Base-by-base conservation (phyloP, 768 basidiomycete species). In the Postia placenta region DNA sequence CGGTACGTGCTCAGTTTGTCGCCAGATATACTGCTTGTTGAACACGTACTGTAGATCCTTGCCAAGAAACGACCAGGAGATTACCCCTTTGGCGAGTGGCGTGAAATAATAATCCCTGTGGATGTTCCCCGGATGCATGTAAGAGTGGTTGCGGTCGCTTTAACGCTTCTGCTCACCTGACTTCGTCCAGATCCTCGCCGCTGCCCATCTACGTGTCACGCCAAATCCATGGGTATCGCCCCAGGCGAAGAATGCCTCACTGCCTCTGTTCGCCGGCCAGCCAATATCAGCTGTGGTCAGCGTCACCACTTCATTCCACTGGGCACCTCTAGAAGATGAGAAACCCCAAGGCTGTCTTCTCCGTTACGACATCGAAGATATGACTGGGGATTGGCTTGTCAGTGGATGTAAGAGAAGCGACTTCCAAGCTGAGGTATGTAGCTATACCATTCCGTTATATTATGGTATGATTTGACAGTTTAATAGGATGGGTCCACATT, bases 341-440 rank as follows among this genome's bases (percentile, higher is more conserved):
- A 75, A 60, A 60, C 67, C 42, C 56, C 64, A 24, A 19, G 66
- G 64, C 47, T 85, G 83, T 60, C 59, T 66, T 35, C 74, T 94
- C 67, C 76, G 83, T 30, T 97, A 86, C 60, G 89, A 93, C 54
- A 73, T 96, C 14, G 82, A 88, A 49, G 89, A 92, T 55, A 75
- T 81, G 65, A 75, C 82, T 15, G 81, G 80, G 42, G 87, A 90
- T 55, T 97, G 94, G 94, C 72, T 96, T 2, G 80, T 97, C 7
- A 87, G 90, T 52, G 94, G 94, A 7, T 75, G 76, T 36, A 95
- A 93, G 67, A 80, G 86, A 45, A 93, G 92, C 0, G 86, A 87
- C 56, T 94, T 90, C 58, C 47, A 74, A 15, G 88, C 86, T 2
- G 74, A 70, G 67, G 94, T 89, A 59, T 45, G 81, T 60, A n/a